A percentile compares a stretch with the other conserved stretches of the same genome.
These are phyloP conservation scores for Boehmeria nivea DNA, from an alignment of 306 rosid genomes.

Conservation along the genomic window DNA sequence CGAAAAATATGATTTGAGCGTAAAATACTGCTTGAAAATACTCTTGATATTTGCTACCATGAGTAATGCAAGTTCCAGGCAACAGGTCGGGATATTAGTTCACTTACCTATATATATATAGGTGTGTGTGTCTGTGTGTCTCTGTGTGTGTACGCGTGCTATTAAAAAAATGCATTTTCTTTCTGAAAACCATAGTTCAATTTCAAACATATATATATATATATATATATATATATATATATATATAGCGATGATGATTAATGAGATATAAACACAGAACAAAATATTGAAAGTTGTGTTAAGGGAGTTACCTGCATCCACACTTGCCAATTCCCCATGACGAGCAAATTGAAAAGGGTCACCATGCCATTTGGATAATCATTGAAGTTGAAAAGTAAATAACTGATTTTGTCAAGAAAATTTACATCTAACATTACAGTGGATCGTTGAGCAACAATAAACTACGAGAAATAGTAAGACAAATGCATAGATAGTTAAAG, in stretches of 20 bases:
- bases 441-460: conserved; percentile 6
- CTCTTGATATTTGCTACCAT: too few relatives aligned
- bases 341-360: conserved; percentile 93
- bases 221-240: neutral
- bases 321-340: conserved; percentile 69
- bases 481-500: too few relatives aligned
- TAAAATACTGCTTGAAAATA: too few relatives aligned
- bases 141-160: too few relatives aligned
- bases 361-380: conserved; percentile 98
- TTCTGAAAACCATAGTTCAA: too few relatives aligned
- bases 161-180: too few relatives aligned
- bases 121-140: too few relatives aligned
- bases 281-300: conserved; percentile 8
- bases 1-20: too few relatives aligned
- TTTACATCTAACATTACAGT: conserved; percentile 14
- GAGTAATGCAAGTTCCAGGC: too few relatives aligned
- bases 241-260: neutral
- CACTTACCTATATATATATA: too few relatives aligned
- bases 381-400: conserved; percentile 82
- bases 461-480: too few relatives aligned
- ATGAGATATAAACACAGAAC: neutral
- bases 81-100: too few relatives aligned
- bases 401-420: conserved; percentile 78
- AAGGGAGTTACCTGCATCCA: conserved; percentile 68
- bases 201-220: neutral